Conservation (phyloP, 2,329 filamentous ascomycete genomes). For the Harringtonia aguacate region DNA sequence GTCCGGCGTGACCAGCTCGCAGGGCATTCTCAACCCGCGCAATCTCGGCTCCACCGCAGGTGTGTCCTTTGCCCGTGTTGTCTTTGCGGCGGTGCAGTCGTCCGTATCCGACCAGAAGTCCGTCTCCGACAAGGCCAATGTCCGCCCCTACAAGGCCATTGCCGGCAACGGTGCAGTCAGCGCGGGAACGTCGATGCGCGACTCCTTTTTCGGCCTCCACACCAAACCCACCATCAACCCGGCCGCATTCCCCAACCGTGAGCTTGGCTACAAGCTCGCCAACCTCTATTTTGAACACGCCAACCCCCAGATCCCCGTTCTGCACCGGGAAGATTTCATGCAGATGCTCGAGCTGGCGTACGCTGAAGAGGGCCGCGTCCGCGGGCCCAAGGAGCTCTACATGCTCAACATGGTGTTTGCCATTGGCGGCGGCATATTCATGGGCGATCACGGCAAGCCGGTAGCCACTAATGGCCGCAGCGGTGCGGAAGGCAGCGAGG, state of each 20-base stretch:
- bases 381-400: conserved; percentile 76
- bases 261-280: conserved; percentile 62
- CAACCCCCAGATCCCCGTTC: conserved; percentile 88
- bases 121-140: conserved; percentile 52
- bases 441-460: conserved; percentile 41
- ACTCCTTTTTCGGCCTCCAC: conserved; percentile 95
- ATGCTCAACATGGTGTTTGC: conserved; percentile 95
- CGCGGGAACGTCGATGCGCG: conserved; percentile 72
- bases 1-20: conserved; percentile 18
- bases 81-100: conserved; percentile 83
- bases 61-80: conserved; percentile 87
- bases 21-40: conserved; percentile 59
- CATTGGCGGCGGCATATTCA: conserved; percentile 87
- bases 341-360: conserved; percentile 78
- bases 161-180: conserved; percentile 28
- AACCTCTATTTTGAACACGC: conserved; percentile 91
- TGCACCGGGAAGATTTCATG: conserved; percentile 86
- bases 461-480: not conserved
- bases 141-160: conserved; percentile 45
- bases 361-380: conserved; percentile 50
- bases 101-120: conserved; percentile 55
- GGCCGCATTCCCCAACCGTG: conserved; percentile 70
- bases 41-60: conserved; percentile 79
- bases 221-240: conserved; percentile 80
- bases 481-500: not conserved